Evolutionary conservation across 108 stramenopile genomes (phyloP), one percentile per base, ranked within the genome.

Genomic region (Conticribra weissflogii): DNA sequence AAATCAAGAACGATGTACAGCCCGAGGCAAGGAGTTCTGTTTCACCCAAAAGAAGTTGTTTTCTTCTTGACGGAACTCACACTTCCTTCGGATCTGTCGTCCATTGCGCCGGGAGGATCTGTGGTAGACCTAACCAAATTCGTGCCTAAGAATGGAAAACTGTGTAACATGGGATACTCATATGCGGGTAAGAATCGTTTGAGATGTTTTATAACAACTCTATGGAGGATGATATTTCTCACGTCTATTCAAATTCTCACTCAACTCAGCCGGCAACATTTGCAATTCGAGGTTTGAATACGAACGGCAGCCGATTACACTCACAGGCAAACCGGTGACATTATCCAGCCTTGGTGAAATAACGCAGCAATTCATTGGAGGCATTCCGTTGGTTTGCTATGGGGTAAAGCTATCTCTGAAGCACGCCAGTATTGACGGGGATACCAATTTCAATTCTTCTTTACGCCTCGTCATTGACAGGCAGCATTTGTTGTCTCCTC

Each of bases 331-430:
- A 69, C 75, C 75, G 19, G 63, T 81, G 25, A 25, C 71, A 23
- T 21, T 60, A 0, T 23, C 63, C 18, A 72, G 76, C 34, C 41
- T 77, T 31, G 25, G 62, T 0, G 59, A 66, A 45, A 16, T 53
- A 17, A 55, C 59, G 1, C 3, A 51, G 4, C 57, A 53, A 0
- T 79, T 72, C 63, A 66, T 90, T 32, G 92, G 92, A 19, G 92
- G 92, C 22, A 86, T 86, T 16, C 78, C 92, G 4, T 68, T 90
- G 31, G 78, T 82, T 29, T 90, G 88, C 44, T 78, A 87, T 48
- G 92, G 89, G 9, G 50, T 93, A 31, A 50, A 44, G 7, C 22
- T 93, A 25, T 27, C 50, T 19, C 64, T 88, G 48, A 72, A 68
- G 51, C 85, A 85, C 17, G 25, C 12, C 21, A 44, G 18, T 2